These are phyloP conservation scores for Pneumocystis wakefieldiae DNA, from an alignment of 1,139 yeast genomes.

Conservation along the genomic window DNA sequence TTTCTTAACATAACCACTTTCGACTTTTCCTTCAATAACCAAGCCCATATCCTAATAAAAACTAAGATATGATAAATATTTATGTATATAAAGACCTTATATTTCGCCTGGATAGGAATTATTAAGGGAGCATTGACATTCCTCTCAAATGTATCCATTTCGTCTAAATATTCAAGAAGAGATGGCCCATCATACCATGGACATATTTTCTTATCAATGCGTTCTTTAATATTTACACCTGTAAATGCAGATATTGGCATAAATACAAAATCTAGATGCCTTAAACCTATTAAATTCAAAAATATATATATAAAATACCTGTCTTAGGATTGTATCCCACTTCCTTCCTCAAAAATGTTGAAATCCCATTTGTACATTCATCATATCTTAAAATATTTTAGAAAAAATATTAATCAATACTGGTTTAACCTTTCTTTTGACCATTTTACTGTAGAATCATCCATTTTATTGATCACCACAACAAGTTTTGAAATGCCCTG, in stretches of 20 bases:
- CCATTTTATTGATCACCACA: constrained; percentile 96
- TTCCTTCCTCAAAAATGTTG: constrained; percentile 55
- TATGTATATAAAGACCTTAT: constrained; percentile 42
- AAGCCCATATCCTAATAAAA: constrained; percentile 48
- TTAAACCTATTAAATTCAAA: constrained; percentile 34
- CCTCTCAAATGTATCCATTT: constrained; percentile 68
- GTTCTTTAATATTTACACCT: constrained; percentile 89
- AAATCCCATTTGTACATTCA: constrained; percentile 79
- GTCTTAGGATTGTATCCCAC: constrained; percentile 49
- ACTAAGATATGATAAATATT: neutral
- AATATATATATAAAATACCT: neutral
- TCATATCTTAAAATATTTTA: constrained; percentile 44
- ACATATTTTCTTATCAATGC: constrained; percentile 52
- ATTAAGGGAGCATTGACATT: constrained; percentile 87
- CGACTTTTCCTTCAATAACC: constrained; percentile 93
- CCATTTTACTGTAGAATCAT: constrained; percentile 93
- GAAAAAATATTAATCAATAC: neutral
- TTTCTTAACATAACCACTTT: constrained; percentile 82
- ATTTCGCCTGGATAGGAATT: constrained; percentile 88
- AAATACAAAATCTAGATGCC: constrained; percentile 44
- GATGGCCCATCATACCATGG: constrained; percentile 95
- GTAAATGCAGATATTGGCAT: constrained; percentile 98
- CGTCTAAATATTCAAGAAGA: constrained; percentile 74
- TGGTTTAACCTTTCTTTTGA: constrained; percentile 42
- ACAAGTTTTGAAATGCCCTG: constrained; percentile 91